Evolutionary conservation across 805 yeast genomes (phyloP).

Genomic region (Metschnikowia anglica): DNA sequence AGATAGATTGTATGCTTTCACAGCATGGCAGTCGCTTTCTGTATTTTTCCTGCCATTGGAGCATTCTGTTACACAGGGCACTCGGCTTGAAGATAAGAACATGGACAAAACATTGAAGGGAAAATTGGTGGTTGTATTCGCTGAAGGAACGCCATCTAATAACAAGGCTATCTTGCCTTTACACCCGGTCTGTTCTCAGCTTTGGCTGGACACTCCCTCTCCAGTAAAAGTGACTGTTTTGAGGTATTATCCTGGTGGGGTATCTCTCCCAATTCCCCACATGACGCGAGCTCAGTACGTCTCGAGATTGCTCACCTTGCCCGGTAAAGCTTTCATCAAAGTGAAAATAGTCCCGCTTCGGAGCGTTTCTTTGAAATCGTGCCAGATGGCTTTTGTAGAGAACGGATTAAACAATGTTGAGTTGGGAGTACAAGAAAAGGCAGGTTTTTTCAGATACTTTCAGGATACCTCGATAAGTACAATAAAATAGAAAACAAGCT

Average conservation of each 20-base stretch:
- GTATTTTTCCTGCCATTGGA: constrained; percentile 22
- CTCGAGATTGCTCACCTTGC: constrained; percentile 24
- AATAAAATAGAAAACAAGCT: constrained; percentile 2
- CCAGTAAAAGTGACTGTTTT: constrained; percentile 38
- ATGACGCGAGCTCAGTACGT: constrained; percentile 24
- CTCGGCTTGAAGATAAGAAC: constrained; percentile 12
- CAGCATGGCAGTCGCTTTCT: constrained; percentile 29
- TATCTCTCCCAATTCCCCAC: constrained; percentile 39
- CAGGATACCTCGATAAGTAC: constrained; percentile 10
- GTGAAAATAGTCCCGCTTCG: constrained; percentile 29
- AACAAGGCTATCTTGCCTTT: constrained; percentile 73
- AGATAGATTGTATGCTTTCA: constrained; percentile 31
- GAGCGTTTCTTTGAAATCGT: constrained; percentile 18
- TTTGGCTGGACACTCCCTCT: constrained; percentile 14
- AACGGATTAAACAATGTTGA: constrained; percentile 35
- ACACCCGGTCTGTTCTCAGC: constrained; percentile 18
- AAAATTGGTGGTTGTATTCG: constrained; percentile 55
- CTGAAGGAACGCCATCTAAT: constrained; percentile 86
- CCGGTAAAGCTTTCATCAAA: constrained; percentile 25
- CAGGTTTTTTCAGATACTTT: constrained; percentile 26
- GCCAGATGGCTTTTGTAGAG: constrained; percentile 32
- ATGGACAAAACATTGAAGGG: constrained; percentile 30
- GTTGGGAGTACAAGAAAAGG: constrained; percentile 31
- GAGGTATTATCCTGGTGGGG: constrained; percentile 36
- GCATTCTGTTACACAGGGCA: constrained; percentile 6